Conservation (phyloP, 257 asterid species). For the Solanum etuberosum region DNA sequence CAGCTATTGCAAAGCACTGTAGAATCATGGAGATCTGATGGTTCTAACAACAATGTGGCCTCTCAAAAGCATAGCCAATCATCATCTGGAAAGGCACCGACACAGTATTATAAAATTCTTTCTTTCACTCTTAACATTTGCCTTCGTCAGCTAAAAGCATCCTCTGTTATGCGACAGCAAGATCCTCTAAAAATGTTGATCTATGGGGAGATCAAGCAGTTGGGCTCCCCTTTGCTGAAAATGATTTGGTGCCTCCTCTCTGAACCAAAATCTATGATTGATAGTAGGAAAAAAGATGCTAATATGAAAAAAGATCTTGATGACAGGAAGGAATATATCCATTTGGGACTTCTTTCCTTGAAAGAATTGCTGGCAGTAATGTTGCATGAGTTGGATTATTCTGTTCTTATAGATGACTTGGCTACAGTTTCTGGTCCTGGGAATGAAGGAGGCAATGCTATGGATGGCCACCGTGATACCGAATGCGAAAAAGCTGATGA, state of each 20-base stretch:
- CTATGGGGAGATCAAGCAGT: constrained; percentile 53
- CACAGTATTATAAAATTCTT: constrained; percentile 23
- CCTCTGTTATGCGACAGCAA: constrained; percentile 34
- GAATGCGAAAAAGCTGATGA: constrained; percentile 36
- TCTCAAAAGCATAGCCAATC: constrained; percentile 49
- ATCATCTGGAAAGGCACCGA: constrained; percentile 30
- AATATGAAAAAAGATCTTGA: constrained; percentile 44
- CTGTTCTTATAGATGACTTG: constrained; percentile 41
- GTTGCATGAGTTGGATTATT: constrained; percentile 33
- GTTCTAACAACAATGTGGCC: constrained; percentile 17
- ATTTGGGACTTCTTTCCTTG: constrained; percentile 54
- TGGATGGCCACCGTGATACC: constrained; percentile 9
- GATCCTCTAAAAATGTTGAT: constrained; percentile 53
- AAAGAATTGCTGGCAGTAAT: constrained; percentile 43
- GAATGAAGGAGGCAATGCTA: constrained; percentile 11
- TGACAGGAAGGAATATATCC: constrained; percentile 44
- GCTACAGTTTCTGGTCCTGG: constrained; percentile 32
- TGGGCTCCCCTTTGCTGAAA: constrained; percentile 62
- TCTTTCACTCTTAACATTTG: constrained; percentile 38
- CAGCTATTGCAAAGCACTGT: constrained; percentile 39
- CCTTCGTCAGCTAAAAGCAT: constrained; percentile 36
- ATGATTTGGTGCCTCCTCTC: constrained; percentile 45
- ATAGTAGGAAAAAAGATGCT: constrained; percentile 34
- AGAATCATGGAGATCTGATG: constrained; percentile 22
- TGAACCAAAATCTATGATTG: constrained; percentile 18